Evolutionary conservation across 2,329 filamentous ascomycete species (phyloP).

Genomic region (Cordyceps javanica): DNA sequence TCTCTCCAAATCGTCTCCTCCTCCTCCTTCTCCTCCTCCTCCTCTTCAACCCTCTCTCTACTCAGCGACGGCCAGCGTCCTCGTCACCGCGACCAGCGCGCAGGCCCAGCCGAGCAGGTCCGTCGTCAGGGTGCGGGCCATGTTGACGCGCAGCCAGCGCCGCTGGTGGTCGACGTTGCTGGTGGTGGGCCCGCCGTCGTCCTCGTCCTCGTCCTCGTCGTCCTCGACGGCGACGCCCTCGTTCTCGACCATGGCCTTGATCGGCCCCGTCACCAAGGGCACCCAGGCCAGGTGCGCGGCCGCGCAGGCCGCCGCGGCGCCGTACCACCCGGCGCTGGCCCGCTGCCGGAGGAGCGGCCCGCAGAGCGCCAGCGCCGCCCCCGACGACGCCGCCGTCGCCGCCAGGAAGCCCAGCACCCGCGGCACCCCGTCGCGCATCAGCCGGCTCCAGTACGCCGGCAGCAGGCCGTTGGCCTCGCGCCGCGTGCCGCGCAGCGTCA

Average conservation of each 20-base stretch:
- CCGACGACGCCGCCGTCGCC: constrained; percentile 27
- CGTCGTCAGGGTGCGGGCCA: constrained; percentile 26
- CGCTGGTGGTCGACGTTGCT: constrained; percentile 24
- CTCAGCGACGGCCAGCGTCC: constrained; percentile 18
- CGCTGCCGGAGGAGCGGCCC: constrained; percentile 19
- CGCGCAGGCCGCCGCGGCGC: constrained; percentile 24
- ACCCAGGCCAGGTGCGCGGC: constrained; percentile 28
- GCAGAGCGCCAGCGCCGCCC: constrained; percentile 20
- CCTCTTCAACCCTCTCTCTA: too few species aligned
- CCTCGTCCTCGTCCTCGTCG: constrained; percentile 18
- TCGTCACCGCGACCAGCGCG: constrained; percentile 24
- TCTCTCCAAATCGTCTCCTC: too few species aligned
- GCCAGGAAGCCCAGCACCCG: constrained; percentile 29
- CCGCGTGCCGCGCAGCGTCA: constrained; percentile 25
- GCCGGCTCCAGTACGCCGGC: constrained; percentile 36
- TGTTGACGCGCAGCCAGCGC: constrained; percentile 27
- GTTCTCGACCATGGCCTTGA: constrained; percentile 25
- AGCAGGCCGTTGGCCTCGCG: constrained; percentile 30
- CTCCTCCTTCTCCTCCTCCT: too few species aligned
- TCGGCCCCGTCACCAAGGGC: constrained; percentile 27
- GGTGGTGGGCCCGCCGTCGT: too few species aligned
- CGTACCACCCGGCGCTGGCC: constrained; percentile 27
- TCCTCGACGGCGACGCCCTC: constrained; percentile 14
- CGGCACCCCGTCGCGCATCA: constrained; percentile 32
- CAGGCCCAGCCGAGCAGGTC: constrained; percentile 30